Base-by-base conservation (phyloP, 2,329 filamentous ascomycete species). In the Verruconis gallopava region DNA sequence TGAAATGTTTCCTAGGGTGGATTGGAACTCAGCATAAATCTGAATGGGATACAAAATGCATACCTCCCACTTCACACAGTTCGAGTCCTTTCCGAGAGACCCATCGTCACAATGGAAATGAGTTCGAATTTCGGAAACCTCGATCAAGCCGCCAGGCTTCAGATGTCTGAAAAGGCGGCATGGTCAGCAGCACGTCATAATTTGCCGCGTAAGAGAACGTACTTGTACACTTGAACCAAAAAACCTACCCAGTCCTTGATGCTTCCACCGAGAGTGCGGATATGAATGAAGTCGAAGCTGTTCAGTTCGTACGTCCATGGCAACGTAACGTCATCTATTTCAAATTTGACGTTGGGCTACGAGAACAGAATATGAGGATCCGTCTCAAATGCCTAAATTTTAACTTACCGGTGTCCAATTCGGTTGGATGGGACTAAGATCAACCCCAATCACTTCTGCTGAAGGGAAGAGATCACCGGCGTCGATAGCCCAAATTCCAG, bases 191-290 rank as follows among this genome's bases (percentile, higher is more conserved):
- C n/a, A n/a, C n/a, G n/a, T n/a, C n/a, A n/a, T n/a, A n/a, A n/a
- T n/a, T n/a, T n/a, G n/a, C n/a, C n/a, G n/a, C n/a, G n/a, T n/a
- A n/a, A n/a, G n/a, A n/a, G n/a, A n/a, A n/a, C n/a, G n/a, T n/a
- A n/a, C n/a, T n/a, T n/a, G n/a, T n/a, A n/a, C n/a, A n/a, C 55
- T 45, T 60, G 55, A 42, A 49, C 40, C 39, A 55, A 62, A 47
- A 68, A 64, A 42, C 56, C 56, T 42, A 61, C 56, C 65, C 65
- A 68, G 46, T 68, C 64, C 1, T 59, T 55, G 14, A 69, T 59
- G 42, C 59, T 63, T 11, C 66, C 65, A 40, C 63, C 65, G 17
- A 68, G 51, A 38, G 63, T 64, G 38, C 66, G 62, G 13, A 66
- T 52, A 48, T 70, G 65, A 36, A 68, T 60, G 44, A 65, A 65